Evolutionary conservation across 148 eudicot genomes (phyloP).

Genomic region (Silene conica): DNA sequence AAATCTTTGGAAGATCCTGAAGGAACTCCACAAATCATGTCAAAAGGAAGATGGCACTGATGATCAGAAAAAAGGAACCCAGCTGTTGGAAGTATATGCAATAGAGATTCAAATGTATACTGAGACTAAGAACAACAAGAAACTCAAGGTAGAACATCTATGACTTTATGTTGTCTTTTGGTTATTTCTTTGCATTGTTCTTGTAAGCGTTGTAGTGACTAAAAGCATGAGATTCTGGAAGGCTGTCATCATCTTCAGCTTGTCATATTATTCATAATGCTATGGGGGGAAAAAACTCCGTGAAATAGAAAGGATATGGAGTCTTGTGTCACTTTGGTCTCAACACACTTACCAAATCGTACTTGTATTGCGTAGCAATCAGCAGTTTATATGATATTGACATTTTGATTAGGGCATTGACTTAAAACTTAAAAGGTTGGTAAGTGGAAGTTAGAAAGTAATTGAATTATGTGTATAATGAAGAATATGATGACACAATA

Average conservation of each 20-base stretch:
- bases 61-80: constrained; percentile 99
- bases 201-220: background rate
- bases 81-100: constrained; percentile 92
- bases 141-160: constrained; percentile 61
- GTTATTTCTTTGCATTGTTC: background rate
- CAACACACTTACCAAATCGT: background rate
- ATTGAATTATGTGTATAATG: background rate
- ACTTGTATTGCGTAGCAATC: background rate
- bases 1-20: constrained; percentile 61
- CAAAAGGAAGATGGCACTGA: constrained; percentile 93
- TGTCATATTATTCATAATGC: background rate
- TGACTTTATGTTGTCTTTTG: background rate
- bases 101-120: constrained; percentile 98
- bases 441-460: background rate
- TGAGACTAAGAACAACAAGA: constrained; percentile 97
- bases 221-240: background rate
- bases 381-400: background rate
- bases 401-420: background rate
- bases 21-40: constrained; percentile 97
- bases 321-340: background rate
- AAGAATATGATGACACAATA: background rate
- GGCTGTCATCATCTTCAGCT: background rate
- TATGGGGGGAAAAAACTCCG: background rate
- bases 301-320: background rate
- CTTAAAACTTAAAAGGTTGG: background rate